These are phyloP conservation scores for Aspergillus diversus DNA, from an alignment of 495 filamentous ascomycete genomes.

Conservation along the genomic window DNA sequence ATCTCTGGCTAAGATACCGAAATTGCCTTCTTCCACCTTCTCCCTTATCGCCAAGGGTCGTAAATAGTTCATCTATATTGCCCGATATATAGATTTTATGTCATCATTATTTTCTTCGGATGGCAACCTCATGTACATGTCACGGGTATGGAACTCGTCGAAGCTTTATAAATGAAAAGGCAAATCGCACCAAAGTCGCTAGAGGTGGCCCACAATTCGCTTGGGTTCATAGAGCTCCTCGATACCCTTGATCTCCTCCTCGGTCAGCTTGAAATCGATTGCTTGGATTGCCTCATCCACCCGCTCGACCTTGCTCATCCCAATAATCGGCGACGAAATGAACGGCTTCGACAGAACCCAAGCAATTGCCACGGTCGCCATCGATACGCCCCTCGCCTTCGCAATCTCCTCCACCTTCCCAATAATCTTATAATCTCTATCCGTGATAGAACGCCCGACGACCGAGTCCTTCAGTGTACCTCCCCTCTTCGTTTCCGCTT, in stretches of 20 bases:
- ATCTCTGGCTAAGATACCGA: no score
- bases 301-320: conserved; percentile 60
- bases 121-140: no score
- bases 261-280: conserved; percentile 50
- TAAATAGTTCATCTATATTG: no score
- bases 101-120: no score
- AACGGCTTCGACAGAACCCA: conserved; percentile 59
- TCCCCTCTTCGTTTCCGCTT: conserved; percentile 25
- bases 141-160: no score
- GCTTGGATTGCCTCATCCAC: conserved; percentile 61
- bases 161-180: no score
- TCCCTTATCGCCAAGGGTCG: no score
- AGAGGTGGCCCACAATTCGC: conserved; percentile 27
- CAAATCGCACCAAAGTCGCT: no score
- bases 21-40: no score
- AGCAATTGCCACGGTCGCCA: conserved; percentile 65
- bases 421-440: conserved; percentile 52
- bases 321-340: conserved; percentile 63
- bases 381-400: conserved; percentile 57
- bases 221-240: conserved; percentile 65
- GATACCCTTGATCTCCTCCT: conserved; percentile 61
- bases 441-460: conserved; percentile 27
- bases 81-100: no score
- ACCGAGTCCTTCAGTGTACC: conserved; percentile 14
- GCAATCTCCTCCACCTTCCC: conserved; percentile 62